Percentiles rank a stretch among this genome's conserved stretches.
Evolutionary conservation across 2,329 filamentous ascomycete species (phyloP).

Genomic region (Fusarium robinianum): DNA sequence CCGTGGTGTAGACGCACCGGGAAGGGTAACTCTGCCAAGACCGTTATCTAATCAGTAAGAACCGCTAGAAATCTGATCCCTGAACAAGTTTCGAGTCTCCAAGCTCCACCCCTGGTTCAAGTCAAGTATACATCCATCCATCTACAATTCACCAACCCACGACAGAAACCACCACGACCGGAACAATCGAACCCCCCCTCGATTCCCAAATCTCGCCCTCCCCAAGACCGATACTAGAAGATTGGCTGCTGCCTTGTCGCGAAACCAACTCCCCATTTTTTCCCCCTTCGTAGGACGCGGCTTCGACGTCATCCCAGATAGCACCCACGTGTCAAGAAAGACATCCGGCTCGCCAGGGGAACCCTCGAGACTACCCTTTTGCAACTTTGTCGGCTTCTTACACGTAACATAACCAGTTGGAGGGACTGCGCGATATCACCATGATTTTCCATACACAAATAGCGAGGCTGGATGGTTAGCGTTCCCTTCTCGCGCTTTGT

Average conservation of each 20-base stretch:
- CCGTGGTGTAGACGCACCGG: not conserved
- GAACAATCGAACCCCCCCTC: not conserved
- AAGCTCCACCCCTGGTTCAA: slow-evolving; percentile 21
- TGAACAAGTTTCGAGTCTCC: slow-evolving; percentile 11
- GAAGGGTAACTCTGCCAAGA: slow-evolving; percentile 8
- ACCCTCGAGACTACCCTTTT: slow-evolving; percentile 6
- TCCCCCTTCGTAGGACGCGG: slow-evolving; percentile 1
- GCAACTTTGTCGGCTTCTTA: too few relatives aligned
- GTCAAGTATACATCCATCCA: slow-evolving; percentile 11
- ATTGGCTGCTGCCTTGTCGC: not conserved
- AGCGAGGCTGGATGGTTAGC: slow-evolving; percentile 82
- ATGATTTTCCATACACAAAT: slow-evolving; percentile 97
- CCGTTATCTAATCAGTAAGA: slow-evolving; percentile 36
- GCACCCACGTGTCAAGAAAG: slow-evolving; percentile 16
- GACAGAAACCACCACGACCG: slow-evolving; percentile 1
- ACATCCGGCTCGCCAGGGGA: slow-evolving; percentile 13
- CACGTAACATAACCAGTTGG: too few relatives aligned
- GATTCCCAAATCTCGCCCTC: not conserved
- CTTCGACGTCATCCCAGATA: slow-evolving; percentile 20
- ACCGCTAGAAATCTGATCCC: slow-evolving; percentile 14
- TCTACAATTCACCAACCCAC: slow-evolving; percentile 2
- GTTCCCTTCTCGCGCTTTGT: slow-evolving; percentile 1
- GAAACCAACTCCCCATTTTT: not conserved
- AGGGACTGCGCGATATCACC: too few relatives aligned
- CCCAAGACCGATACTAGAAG: not conserved